These are phyloP conservation scores for Zygotorulaspora mrakii DNA, from an alignment of 1,139 yeast genomes.

Conservation along the genomic window DNA sequence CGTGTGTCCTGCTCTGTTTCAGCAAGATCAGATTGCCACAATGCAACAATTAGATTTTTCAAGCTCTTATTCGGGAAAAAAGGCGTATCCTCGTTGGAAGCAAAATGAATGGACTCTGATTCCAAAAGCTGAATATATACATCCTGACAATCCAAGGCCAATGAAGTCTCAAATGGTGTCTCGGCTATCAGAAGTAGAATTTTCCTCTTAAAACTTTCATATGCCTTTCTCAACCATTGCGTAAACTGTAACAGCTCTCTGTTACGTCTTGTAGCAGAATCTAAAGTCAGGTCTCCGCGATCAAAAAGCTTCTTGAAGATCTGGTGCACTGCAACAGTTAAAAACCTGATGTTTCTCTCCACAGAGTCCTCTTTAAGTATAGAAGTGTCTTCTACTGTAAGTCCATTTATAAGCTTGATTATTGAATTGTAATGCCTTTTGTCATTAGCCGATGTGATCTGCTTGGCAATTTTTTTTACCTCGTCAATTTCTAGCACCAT, in stretches of 20 bases:
- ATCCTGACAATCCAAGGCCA: conserved; percentile 57
- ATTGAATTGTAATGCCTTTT: conserved; percentile 31
- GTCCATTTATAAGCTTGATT: conserved; percentile 22
- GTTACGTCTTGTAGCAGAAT: conserved; percentile 37
- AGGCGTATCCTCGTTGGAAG: conserved; percentile 47
- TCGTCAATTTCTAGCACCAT: conserved; percentile 28
- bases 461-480: conserved; percentile 28
- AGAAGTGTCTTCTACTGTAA: conserved; percentile 8
- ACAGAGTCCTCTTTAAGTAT: conserved; percentile 13
- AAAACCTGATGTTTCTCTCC: conserved; percentile 40
- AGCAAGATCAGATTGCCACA: conserved; percentile 45
- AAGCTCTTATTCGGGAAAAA: conserved; percentile 63
- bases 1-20: conserved; percentile 45
- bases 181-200: conserved; percentile 44
- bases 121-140: conserved; percentile 58
- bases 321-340: conserved; percentile 52
- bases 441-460: conserved; percentile 25
- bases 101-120: conserved; percentile 54
- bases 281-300: conserved; percentile 44
- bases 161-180: conserved; percentile 38
- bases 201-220: conserved; percentile 50
- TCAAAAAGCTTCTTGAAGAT: conserved; percentile 56
- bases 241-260: conserved; percentile 48
- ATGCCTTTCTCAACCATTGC: conserved; percentile 63
- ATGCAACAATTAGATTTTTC: conserved; percentile 44